These are phyloP conservation scores for Xerocomellus chrysenteron DNA, from an alignment of 768 basidiomycete species.

Conservation along the genomic window DNA sequence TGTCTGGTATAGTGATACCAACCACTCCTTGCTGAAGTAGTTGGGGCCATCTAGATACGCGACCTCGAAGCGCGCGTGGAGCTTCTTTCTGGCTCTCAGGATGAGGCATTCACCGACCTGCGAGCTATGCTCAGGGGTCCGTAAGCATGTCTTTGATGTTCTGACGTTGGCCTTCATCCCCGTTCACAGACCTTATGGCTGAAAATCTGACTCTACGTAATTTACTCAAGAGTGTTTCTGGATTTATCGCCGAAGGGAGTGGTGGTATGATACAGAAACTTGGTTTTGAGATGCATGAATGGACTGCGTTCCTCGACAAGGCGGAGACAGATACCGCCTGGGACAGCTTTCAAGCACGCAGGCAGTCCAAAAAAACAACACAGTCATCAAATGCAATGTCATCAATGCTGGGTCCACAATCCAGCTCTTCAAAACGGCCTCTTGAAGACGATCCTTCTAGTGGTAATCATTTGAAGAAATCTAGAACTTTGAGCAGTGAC, in stretches of 20 bases:
- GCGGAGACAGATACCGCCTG: conserved; percentile 92
- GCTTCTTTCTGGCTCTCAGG: conserved; percentile 87
- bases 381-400: conserved; percentile 31
- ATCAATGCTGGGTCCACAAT: conserved; percentile 31
- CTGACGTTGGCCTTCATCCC: conserved; percentile 6
- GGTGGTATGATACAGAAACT: conserved; percentile 76
- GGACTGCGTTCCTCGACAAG: conserved; percentile 78
- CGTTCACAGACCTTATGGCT: conserved; percentile 69
- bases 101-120: conserved; percentile 84
- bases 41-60: conserved; percentile 61
- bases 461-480: conserved; percentile 48
- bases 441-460: conserved; percentile 31
- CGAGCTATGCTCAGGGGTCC: conserved; percentile 76
- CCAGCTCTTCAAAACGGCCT: conserved; percentile 20
- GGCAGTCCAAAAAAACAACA: conserved; percentile 35
- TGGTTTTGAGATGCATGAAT: conserved; percentile 76
- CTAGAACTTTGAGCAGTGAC: conserved; percentile 41
- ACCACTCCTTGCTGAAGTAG: conserved; percentile 1
- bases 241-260: conserved; percentile 85
- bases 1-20: neutral
- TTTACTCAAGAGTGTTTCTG: conserved; percentile 70
- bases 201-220: conserved; percentile 86
- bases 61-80: conserved; percentile 96
- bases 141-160: conserved; percentile 9
- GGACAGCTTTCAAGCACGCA: conserved; percentile 82